These are phyloP conservation scores for Xerocomellus dryophilus DNA, from an alignment of 768 basidiomycete genomes.

Conservation along the genomic window DNA sequence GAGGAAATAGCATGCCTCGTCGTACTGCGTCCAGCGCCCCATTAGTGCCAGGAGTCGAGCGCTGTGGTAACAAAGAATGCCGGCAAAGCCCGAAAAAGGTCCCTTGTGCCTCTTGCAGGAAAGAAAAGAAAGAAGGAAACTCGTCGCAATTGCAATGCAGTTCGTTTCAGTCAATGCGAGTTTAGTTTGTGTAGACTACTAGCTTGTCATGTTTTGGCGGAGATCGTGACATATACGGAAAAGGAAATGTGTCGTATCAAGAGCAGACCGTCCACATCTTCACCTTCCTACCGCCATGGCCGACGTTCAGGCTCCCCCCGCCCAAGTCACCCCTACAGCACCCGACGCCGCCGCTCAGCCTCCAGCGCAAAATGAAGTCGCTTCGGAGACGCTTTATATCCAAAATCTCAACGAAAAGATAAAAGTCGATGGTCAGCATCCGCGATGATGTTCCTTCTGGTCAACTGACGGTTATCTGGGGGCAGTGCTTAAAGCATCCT, in stretches of 20 bases:
- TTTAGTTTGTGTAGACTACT: not conserved
- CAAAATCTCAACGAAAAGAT: slow-evolving; percentile 97
- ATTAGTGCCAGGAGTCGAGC: slow-evolving; percentile 19
- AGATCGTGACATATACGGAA: slow-evolving; percentile 7
- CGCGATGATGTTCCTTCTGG: not conserved
- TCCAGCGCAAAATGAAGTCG: slow-evolving; percentile 41
- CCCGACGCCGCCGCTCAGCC: slow-evolving; percentile 16
- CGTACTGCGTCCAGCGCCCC: slow-evolving; percentile 40
- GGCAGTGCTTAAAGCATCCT: slow-evolving; percentile 81
- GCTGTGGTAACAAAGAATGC: slow-evolving; percentile 4
- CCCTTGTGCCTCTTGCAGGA: not conserved
- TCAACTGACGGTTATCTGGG: slow-evolving; percentile 7
- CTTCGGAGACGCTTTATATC: slow-evolving; percentile 88
- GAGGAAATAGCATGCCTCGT: slow-evolving; percentile 22
- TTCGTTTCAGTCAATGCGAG: not conserved
- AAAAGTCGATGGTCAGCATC: slow-evolving; percentile 62
- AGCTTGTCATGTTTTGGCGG: not conserved
- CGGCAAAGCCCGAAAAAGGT: slow-evolving; percentile 21
- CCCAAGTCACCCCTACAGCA: slow-evolving; percentile 22
- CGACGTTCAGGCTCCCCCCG: slow-evolving; percentile 34
- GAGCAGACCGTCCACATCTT: slow-evolving; percentile 18
- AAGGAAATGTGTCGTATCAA: slow-evolving; percentile 13
- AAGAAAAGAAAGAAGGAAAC: not conserved
- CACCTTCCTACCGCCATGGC: slow-evolving; percentile 30
- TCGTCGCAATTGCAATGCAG: not conserved